Evolutionary conservation across 805 yeast species (phyloP).

Genomic region (Yarrowia sp.): DNA sequence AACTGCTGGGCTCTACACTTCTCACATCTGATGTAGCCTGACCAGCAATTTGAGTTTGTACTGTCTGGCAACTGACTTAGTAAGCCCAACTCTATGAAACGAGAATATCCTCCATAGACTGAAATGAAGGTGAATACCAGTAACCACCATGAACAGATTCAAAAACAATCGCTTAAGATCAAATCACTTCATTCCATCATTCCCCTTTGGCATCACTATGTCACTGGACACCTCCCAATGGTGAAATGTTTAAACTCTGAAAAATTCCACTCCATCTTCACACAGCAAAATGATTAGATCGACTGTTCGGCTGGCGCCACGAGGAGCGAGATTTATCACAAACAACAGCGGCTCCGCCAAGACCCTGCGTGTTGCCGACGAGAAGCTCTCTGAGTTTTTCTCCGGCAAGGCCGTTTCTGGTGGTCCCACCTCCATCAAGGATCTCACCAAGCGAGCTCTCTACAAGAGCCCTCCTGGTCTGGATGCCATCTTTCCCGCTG

Average conservation of each 20-base stretch:
- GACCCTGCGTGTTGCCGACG: slow-evolving; percentile 21
- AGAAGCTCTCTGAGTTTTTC: neutral
- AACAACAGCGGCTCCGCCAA: slow-evolving; percentile 24
- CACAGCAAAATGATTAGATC: slow-evolving; percentile 21
- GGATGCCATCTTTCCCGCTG: slow-evolving; percentile 67
- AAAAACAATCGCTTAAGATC: too few species aligned
- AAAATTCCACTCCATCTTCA: slow-evolving; percentile 5
- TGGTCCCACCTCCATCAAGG: slow-evolving; percentile 1
- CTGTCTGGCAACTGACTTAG: neutral
- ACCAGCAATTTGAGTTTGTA: too few species aligned
- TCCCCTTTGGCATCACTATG: neutral
- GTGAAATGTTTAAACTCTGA: neutral
- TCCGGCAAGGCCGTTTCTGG: neutral
- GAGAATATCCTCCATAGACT: too few species aligned
- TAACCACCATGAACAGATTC: too few species aligned
- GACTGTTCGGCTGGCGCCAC: slow-evolving; percentile 24
- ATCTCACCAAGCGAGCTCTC: slow-evolving; percentile 26
- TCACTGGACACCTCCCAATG: neutral
- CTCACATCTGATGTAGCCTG: too few species aligned
- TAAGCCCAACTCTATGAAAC: neutral
- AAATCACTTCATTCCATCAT: neutral
- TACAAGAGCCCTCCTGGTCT: slow-evolving; percentile 70
- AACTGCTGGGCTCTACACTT: too few species aligned
- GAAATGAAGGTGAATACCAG: too few species aligned
- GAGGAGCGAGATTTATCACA: slow-evolving; percentile 19